A percentile compares a stretch with the other conserved stretches of the same genome.
Conservation (phyloP, 306 rosid species). For the Vachellia pachyceras region DNA sequence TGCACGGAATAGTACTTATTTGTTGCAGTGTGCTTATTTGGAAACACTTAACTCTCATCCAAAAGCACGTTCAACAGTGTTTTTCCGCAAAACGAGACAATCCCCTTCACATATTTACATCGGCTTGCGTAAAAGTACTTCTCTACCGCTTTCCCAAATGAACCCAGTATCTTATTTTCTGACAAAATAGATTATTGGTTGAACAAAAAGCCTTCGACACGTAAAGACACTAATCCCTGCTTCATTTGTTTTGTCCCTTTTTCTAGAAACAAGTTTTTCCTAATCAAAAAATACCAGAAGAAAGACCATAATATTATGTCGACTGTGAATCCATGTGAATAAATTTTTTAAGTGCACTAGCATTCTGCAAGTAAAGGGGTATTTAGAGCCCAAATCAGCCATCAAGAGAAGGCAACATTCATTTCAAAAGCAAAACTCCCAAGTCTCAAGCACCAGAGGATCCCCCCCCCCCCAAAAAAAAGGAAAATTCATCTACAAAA, state of each 20-base stretch:
- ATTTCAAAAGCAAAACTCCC: constrained; percentile 3
- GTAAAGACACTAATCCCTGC: neutral
- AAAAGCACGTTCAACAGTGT: no score
- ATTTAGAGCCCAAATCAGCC: constrained; percentile 14
- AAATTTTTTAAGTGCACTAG: neutral
- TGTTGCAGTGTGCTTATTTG: no score
- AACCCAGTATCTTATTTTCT: neutral
- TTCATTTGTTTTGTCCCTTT: neutral
- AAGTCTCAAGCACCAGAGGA: neutral
- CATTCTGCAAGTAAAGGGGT: constrained; percentile 9
- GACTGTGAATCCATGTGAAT: neutral
- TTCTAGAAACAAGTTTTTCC: neutral
- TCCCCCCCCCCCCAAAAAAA: neutral
- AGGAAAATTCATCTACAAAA: neutral
- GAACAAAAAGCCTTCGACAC: neutral
- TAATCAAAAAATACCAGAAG: neutral
- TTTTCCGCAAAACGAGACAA: no score
- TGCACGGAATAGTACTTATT: neutral
- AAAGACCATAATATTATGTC: neutral
- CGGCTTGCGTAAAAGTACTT: no score
- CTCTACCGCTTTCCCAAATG: no score
- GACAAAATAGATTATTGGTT: neutral
- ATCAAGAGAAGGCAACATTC: neutral
- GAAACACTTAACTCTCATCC: no score
- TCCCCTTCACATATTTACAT: no score